Percentiles rank a stretch among this genome's conserved stretches.
Conservation (phyloP, 2,329 filamentous ascomycete genomes). For the Neofusicoccum sp. region DNA sequence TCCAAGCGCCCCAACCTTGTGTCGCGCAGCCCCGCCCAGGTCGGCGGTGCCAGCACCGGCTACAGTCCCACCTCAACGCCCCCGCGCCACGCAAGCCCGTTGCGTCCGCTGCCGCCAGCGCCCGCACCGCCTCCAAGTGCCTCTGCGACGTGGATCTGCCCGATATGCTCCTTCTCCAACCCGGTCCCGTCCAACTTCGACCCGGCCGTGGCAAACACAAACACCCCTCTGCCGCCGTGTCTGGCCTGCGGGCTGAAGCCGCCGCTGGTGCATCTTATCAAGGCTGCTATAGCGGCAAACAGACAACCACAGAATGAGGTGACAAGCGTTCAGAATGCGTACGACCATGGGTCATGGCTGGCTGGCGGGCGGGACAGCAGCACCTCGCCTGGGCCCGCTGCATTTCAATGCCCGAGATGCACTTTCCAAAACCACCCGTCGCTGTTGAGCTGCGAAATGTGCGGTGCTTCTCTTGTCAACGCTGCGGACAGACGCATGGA, state of each 20-base stretch:
- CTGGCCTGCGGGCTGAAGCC: slow-evolving; percentile 93
- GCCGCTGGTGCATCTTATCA: slow-evolving; percentile 75
- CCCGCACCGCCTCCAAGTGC: slow-evolving; percentile 46
- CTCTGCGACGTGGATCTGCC: slow-evolving; percentile 81
- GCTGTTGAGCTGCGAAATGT: slow-evolving; percentile 83
- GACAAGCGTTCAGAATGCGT: slow-evolving; percentile 33
- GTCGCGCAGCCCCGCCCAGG: slow-evolving; percentile 33
- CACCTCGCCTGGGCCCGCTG: slow-evolving; percentile 11
- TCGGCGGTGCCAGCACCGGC: slow-evolving; percentile 34
- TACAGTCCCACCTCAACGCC: slow-evolving; percentile 29
- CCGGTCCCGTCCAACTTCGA: slow-evolving; percentile 93
- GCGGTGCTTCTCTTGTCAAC: slow-evolving; percentile 70
- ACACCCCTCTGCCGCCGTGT: slow-evolving; percentile 81
- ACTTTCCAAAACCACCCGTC: slow-evolving; percentile 94
- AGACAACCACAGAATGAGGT: slow-evolving; percentile 38
- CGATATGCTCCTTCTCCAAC: slow-evolving; percentile 94
- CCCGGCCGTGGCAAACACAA: slow-evolving; percentile 71
- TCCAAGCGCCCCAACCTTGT: slow-evolving; percentile 55
- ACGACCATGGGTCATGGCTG: slow-evolving; percentile 36
- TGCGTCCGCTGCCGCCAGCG: slow-evolving; percentile 37
- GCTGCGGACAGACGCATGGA: slow-evolving; percentile 45
- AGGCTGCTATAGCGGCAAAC: slow-evolving; percentile 77
- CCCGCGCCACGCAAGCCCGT: slow-evolving; percentile 36
- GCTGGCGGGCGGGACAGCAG: not conserved
- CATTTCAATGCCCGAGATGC: slow-evolving; percentile 70